phyloP scores from a whole-genome alignment of 768 basidiomycete species.

The Lactarius akahatsu region DNA sequence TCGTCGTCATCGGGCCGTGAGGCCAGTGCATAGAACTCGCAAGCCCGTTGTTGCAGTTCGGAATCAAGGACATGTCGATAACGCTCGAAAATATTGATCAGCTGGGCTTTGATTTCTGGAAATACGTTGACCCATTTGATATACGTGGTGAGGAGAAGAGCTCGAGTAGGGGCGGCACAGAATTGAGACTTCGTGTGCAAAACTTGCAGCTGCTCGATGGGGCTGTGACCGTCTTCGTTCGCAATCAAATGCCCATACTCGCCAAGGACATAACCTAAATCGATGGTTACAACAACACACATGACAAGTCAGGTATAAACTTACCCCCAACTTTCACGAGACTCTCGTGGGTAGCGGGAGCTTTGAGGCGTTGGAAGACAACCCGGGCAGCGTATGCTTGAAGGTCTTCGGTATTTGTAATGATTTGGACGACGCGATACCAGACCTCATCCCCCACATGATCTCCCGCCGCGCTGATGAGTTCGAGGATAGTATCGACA shows the following conservation, averaged over 20 bases:
- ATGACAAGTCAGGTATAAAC: slow-evolving; percentile 27
- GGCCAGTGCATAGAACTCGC: slow-evolving; percentile 93
- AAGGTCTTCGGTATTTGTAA: slow-evolving; percentile 96
- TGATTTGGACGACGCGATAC: slow-evolving; percentile 98
- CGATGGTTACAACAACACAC: neutral
- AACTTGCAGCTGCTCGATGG: slow-evolving; percentile 89
- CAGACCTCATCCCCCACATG: slow-evolving; percentile 99
- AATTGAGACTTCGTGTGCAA: slow-evolving; percentile 95
- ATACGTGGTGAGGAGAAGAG: slow-evolving; percentile 92
- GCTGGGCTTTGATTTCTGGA: slow-evolving; percentile 94
- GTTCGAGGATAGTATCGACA: slow-evolving; percentile 94
- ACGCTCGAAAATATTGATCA: slow-evolving; percentile 92
- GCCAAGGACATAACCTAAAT: slow-evolving; percentile 87
- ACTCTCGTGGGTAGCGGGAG: slow-evolving; percentile 86
- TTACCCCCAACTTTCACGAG: slow-evolving; percentile 93
- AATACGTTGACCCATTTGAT: slow-evolving; percentile 99
- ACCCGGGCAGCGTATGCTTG: slow-evolving; percentile 95
- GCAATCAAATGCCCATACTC: slow-evolving; percentile 99
- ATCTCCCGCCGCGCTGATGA: slow-evolving; percentile 96
- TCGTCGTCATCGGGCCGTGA: slow-evolving; percentile 86
- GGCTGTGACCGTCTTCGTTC: slow-evolving; percentile 90
- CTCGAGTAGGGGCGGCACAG: slow-evolving; percentile 87
- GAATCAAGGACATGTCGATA: slow-evolving; percentile 97
- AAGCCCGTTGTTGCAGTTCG: slow-evolving; percentile 96
- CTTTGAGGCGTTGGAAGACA: slow-evolving; percentile 83